Conservation (phyloP, 2,329 filamentous ascomycete genomes). For the Helminthosporium solani region DNA sequence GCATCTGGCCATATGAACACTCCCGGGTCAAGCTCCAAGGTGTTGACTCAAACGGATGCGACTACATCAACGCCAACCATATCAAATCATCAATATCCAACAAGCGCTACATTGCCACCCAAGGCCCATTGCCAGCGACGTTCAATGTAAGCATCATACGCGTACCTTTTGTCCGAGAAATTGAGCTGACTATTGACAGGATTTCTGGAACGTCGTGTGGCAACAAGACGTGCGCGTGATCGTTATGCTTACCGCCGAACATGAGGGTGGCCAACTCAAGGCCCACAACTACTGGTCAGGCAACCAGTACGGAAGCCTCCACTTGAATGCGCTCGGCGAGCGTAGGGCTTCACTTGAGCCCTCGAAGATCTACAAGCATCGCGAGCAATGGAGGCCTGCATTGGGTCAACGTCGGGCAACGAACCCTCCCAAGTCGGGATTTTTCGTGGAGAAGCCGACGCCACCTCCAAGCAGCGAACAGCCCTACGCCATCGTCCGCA, state of each 20-base stretch:
- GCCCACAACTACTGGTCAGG: slow-evolving; percentile 92
- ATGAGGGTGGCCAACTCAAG: slow-evolving; percentile 90
- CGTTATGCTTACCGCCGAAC: slow-evolving; percentile 93
- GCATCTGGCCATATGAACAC: slow-evolving; percentile 95
- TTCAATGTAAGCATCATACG: slow-evolving; percentile 71
- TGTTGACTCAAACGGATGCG: slow-evolving; percentile 68
- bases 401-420: slow-evolving; percentile 40
- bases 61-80: slow-evolving; percentile 95
- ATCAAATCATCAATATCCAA: slow-evolving; percentile 77
- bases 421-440: slow-evolving; percentile 32
- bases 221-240: slow-evolving; percentile 93
- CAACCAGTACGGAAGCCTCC: slow-evolving; percentile 74
- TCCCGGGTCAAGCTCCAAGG: slow-evolving; percentile 77
- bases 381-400: slow-evolving; percentile 36
- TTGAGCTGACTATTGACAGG: slow-evolving; percentile 53
- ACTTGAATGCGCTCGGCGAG: slow-evolving; percentile 76
- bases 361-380: slow-evolving; percentile 51
- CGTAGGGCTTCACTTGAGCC: slow-evolving; percentile 75
- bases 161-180: neutral
- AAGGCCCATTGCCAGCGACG: slow-evolving; percentile 88
- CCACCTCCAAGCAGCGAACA: slow-evolving; percentile 53
- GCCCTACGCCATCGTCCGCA: slow-evolving; percentile 79
- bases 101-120: slow-evolving; percentile 93
- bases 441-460: slow-evolving; percentile 27
- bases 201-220: slow-evolving; percentile 98